These are phyloP conservation scores for Pichia sp. DNA, from an alignment of 1,139 yeast genomes.

Conservation along the genomic window DNA sequence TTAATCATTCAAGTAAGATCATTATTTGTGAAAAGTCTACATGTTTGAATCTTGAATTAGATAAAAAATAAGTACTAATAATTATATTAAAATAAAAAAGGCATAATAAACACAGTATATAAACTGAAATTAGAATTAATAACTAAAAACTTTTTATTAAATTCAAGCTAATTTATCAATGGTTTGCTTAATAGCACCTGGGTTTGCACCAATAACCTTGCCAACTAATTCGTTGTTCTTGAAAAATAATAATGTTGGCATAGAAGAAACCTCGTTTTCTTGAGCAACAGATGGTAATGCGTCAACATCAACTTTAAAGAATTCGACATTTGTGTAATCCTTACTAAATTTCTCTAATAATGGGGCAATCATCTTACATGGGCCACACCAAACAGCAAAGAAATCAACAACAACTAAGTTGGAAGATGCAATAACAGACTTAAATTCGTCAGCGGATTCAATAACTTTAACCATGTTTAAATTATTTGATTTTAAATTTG, in stretches of 20 bases:
- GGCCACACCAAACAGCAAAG: conserved; percentile 96
- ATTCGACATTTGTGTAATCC: conserved; percentile 52
- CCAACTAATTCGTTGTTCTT: conserved; percentile 67
- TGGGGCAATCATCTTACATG: conserved; percentile 94
- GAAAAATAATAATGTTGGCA: conserved; percentile 84
- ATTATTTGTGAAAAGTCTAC: too few species aligned
- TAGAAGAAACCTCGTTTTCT: conserved; percentile 67
- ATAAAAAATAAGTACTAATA: too few species aligned
- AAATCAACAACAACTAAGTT: conserved; percentile 84
- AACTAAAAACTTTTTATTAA: background rate
- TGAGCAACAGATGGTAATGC: conserved; percentile 67
- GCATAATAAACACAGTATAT: background rate
- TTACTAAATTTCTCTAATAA: conserved; percentile 68
- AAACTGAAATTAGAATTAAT: background rate
- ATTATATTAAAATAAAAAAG: background rate
- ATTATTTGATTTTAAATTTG: conserved; percentile 4
- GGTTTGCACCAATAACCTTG: conserved; percentile 83
- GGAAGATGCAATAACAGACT: conserved; percentile 44
- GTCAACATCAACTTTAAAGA: conserved; percentile 84
- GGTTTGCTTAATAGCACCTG: conserved; percentile 69
- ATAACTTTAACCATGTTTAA: conserved; percentile 29
- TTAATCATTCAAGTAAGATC: too few species aligned
- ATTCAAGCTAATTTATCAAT: conserved; percentile 33
- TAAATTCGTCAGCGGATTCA: conserved; percentile 52
- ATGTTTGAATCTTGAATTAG: too few species aligned